Evolutionary conservation across 2,329 filamentous ascomycete species (phyloP).

Genomic region (Lasiodiplodia hormozganensis): DNA sequence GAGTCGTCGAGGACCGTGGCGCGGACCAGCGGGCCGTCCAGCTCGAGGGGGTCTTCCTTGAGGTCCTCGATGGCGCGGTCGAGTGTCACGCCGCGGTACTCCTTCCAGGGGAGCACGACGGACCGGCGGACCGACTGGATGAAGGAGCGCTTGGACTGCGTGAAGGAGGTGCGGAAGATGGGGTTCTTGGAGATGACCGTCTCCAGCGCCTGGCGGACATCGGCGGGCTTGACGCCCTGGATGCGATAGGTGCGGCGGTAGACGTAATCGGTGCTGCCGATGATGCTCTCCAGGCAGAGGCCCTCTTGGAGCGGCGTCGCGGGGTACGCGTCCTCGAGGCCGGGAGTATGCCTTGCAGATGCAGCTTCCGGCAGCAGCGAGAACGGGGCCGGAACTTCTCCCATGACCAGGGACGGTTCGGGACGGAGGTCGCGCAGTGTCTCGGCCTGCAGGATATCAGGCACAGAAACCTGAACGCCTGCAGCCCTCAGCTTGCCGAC

Average conservation of each 20-base stretch:
- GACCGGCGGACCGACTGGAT: slow-evolving; percentile 8
- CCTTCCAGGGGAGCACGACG: not conserved
- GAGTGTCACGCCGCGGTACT: slow-evolving; percentile 4
- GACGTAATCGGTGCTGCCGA: not conserved
- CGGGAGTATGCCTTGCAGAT: slow-evolving; percentile 7
- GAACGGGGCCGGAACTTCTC: not conserved
- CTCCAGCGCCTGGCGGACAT: slow-evolving; percentile 42
- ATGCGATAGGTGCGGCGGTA: not conserved
- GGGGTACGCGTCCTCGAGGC: slow-evolving; percentile 20
- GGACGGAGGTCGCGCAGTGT: not conserved
- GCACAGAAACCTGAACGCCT: not conserved
- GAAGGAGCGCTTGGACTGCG: not conserved
- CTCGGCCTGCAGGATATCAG: not conserved
- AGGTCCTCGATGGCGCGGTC: not conserved
- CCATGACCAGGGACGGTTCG: not conserved
- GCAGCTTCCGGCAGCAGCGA: not conserved
- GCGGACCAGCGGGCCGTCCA: slow-evolving; percentile 21
- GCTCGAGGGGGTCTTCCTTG: not conserved
- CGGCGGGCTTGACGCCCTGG: slow-evolving; percentile 28
- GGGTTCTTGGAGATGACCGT: slow-evolving; percentile 38
- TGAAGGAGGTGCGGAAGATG: slow-evolving; percentile 49
- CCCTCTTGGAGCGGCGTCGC: slow-evolving; percentile 26
- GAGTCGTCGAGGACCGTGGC: slow-evolving; percentile 13
- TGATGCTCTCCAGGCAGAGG: not conserved
- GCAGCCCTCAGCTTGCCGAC: not conserved